A percentile compares a stretch with the other conserved stretches of the same genome.
Evolutionary conservation across 2,329 filamentous ascomycete species (phyloP).

Genomic region (Trichoderma koningiopsis): DNA sequence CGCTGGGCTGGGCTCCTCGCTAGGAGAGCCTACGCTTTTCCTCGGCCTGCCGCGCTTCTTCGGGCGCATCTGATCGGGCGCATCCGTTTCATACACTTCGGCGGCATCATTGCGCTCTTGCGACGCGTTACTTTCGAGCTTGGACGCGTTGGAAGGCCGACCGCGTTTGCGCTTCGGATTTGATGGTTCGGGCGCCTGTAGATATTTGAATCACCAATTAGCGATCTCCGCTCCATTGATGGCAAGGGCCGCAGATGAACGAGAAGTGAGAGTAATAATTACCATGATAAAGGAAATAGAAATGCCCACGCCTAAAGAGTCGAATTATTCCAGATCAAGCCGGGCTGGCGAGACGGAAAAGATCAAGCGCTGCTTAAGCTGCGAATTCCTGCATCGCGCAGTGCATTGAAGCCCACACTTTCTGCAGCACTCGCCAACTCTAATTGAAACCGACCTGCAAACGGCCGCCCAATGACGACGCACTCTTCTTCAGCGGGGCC

Average conservation of each 20-base stretch:
- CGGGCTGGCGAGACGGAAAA: neutral
- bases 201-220: neutral
- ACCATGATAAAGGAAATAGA: constrained; percentile 7
- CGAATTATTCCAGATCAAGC: neutral
- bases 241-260: neutral
- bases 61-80: constrained; percentile 32
- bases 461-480: constrained; percentile 19
- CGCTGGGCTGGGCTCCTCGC: neutral
- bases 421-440: neutral
- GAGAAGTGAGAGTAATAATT: neutral
- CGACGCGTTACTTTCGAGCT: constrained; percentile 35
- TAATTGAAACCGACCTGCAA: constrained; percentile 1
- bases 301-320: neutral
- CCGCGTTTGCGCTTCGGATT: constrained; percentile 49
- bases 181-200: constrained; percentile 34
- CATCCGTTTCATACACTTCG: constrained; percentile 30
- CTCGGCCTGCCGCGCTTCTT: constrained; percentile 34
- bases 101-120: constrained; percentile 27
- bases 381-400: neutral
- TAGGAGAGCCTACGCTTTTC: neutral
- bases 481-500: constrained; percentile 3
- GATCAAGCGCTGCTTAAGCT: neutral
- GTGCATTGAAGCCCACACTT: neutral
- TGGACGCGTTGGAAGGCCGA: constrained; percentile 46
- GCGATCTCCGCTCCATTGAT: neutral